Base-by-base conservation (phyloP, 148 eudicot genomes). In the Vaccinium myrtillus region DNA sequence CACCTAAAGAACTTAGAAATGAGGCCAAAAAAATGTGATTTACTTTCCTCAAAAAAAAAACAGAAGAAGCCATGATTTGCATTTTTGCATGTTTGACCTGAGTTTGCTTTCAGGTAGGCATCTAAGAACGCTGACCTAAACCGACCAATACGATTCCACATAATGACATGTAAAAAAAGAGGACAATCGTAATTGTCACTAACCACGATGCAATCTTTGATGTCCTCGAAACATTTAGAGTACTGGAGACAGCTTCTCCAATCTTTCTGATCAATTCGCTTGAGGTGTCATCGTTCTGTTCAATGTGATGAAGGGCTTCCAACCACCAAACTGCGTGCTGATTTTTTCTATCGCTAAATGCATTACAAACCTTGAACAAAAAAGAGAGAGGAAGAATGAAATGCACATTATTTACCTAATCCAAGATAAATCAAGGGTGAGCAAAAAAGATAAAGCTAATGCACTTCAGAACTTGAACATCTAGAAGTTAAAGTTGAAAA, bases 301-400 rank as follows among this genome's bases (percentile, higher is more conserved):
- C 95, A 83, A 93, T 91, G 59, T 83, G 86, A 83, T 91, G 89
- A 51, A 96, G 93, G 84, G 94, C 91, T 78, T 91, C 98, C 78
- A 92, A 85, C 98, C 98, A 96, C 98, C 98, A 96, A 75, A 89
- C 83, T 49, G 89, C 69, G 39, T 91, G 82, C 79, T 87, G 87
- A 77, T 87, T 70, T 83, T 89, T 88, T 79, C 87, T 90, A 56
- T 92, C 89, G 18, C 76, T 84, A 75, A 88, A 80, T 59, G 87
- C 85, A 59, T 90, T 87, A 84, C 82, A 77, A 16, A 96, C 95
- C 99, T 96, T 86, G 82, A 86, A 87, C 36, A 27, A 67, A 86
- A 50, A 82, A 75, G 69, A 84, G 39, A 27, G 25, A 5, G 43
- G 58, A 63, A 55, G 78, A 71, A 80, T 51, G 55, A 2, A 81